Evolutionary conservation across 495 filamentous ascomycete genomes (phyloP).

Genomic region (Podospora anserina): DNA sequence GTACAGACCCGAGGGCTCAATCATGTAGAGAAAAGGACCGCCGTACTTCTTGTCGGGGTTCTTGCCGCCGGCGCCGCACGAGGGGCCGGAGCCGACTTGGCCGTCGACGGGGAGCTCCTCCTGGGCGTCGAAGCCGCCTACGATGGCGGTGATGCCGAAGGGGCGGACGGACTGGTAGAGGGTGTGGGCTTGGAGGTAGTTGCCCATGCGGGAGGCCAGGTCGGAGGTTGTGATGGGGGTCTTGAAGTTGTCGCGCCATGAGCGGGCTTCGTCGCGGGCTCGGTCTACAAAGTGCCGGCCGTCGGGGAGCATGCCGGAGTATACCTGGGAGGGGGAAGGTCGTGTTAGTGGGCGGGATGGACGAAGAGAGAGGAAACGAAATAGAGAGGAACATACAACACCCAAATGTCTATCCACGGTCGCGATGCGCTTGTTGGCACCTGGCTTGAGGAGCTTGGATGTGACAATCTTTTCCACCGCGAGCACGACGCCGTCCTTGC

Average conservation of each 20-base stretch:
- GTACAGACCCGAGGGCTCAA: slow-evolving; percentile 93
- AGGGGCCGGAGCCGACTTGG: slow-evolving; percentile 76
- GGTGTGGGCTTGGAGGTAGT: slow-evolving; percentile 95
- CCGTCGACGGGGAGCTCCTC: slow-evolving; percentile 76
- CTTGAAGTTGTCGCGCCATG: slow-evolving; percentile 87
- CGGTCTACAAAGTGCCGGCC: slow-evolving; percentile 92
- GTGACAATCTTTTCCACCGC: slow-evolving; percentile 95
- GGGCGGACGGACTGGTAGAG: slow-evolving; percentile 94
- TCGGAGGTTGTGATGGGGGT: slow-evolving; percentile 81
- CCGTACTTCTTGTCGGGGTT: slow-evolving; percentile 69
- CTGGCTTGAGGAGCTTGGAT: slow-evolving; percentile 89
- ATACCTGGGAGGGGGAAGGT: slow-evolving; percentile 59
- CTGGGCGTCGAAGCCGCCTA: slow-evolving; percentile 90
- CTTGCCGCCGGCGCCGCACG: slow-evolving; percentile 76
- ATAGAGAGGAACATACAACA: slow-evolving; percentile 59
- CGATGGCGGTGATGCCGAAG: slow-evolving; percentile 91
- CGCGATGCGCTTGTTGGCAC: slow-evolving; percentile 93
- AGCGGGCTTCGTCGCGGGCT: slow-evolving; percentile 85
- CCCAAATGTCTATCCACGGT: slow-evolving; percentile 92
- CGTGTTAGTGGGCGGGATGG: background rate
- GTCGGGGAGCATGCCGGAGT: slow-evolving; percentile 89
- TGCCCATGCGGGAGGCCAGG: slow-evolving; percentile 84
- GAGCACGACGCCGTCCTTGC: slow-evolving; percentile 94
- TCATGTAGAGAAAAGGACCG: slow-evolving; percentile 94
- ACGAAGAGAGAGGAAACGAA: background rate